Evolutionary conservation across 2,329 filamentous ascomycete species (phyloP), one percentile per base, ranked within the genome.

Genomic region (Penicillium hordei): DNA sequence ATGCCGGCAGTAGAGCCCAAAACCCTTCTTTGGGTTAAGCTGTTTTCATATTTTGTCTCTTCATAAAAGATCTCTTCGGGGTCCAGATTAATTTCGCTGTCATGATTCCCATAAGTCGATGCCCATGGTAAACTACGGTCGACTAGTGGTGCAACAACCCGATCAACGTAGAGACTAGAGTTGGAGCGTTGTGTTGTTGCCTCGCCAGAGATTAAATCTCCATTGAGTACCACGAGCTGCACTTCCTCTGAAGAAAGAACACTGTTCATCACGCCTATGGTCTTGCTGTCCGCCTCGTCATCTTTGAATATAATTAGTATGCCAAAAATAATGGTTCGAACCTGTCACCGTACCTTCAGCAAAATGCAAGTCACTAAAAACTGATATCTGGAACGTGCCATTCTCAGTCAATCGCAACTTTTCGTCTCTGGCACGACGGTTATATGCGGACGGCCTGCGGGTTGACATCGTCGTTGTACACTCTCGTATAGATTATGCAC

Each of bases 331-430:
- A 75, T 76, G 78, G 84, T 23, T 34, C n/a, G 4, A 68, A 62
- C 33, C 76, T 73, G 68, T 76, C 78, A 4, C 25, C 3, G n/a
- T 72, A 84, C 84, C 82, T 72, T 91, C 88, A 10, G 87, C 89
- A 68, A 88, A 89, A 68, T 91, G 88, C 8, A 91, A 72, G 64
- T 91, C 89, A 29, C 84, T 82, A 60, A 91, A 89, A 13, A 91
- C 80, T 1, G 84, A 71, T 33, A 83, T 77, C 21, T 81, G 76
- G 49, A 83, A 81, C 5, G 64, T 69, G 5, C 68, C 69, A 49
- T 70, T 52, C n/a, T 59, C 43, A 0, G 59, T 64, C 29, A 72
- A 70, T 33, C 51, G 64, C 1, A 67, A 44, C 4, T 3, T 40
- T 33, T 46, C n/a, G 4, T 53, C 21, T 40, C 8, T n/a, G 5